Conservation (phyloP, 1,284 basidiomycete genomes). For the Puccinia polysora region DNA sequence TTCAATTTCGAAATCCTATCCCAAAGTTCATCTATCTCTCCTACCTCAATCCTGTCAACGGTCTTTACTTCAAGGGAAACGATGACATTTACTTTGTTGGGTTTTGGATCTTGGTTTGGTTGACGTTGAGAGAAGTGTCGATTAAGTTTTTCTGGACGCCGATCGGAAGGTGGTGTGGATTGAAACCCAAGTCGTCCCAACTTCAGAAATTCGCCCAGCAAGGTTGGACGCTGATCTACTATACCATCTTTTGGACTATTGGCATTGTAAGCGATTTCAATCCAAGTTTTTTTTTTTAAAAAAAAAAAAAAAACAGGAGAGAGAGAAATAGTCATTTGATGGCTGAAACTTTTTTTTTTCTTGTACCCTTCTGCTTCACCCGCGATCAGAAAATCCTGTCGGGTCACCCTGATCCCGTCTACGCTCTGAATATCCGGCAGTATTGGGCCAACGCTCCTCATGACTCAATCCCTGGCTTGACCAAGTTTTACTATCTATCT, state of each 20-base stretch:
- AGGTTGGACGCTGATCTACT: conserved; percentile 33
- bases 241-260: conserved; percentile 17
- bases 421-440: conserved; percentile 33
- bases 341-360: neutral
- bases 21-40: conserved; percentile 41
- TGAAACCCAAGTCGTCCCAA: neutral
- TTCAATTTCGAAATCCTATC: conserved; percentile 28
- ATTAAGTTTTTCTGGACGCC: conserved; percentile 35
- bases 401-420: conserved; percentile 18
- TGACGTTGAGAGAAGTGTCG: conserved; percentile 20
- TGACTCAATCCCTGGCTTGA: conserved; percentile 48
- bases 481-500: conserved; percentile 52
- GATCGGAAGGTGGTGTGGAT: neutral
- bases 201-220: conserved; percentile 32
- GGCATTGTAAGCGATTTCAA: conserved; percentile 12
- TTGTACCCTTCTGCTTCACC: neutral
- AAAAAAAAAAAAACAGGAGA: no score
- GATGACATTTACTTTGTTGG: conserved; percentile 43
- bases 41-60: conserved; percentile 29
- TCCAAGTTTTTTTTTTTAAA: neutral
- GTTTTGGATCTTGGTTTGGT: conserved; percentile 35
- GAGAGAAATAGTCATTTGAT: neutral
- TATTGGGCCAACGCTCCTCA: conserved; percentile 47
- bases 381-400: conserved; percentile 25
- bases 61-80: conserved; percentile 37